Conservation (phyloP, 805 yeast species). For the Candida broadrunensis region DNA sequence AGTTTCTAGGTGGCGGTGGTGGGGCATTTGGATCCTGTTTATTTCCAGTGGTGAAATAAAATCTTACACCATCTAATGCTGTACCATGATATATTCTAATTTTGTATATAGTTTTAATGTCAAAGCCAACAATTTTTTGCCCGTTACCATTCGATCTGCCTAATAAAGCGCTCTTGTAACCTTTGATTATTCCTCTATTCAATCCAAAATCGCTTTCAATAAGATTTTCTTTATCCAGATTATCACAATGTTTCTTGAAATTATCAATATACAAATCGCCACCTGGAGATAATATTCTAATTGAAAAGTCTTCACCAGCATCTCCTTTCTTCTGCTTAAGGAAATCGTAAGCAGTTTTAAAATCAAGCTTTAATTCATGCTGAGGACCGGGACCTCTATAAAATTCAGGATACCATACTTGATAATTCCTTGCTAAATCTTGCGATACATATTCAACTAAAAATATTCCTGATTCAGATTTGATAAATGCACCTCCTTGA, state of each 20-base stretch:
- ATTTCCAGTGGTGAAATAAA: conserved; percentile 25
- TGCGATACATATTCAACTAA: conserved; percentile 68
- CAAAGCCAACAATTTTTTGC: conserved; percentile 25
- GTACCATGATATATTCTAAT: conserved; percentile 70
- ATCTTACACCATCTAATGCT: conserved; percentile 79
- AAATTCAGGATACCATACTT: conserved; percentile 57
- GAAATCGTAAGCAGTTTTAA: conserved; percentile 33
- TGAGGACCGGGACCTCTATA: conserved; percentile 64
- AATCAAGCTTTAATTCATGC: conserved; percentile 45
- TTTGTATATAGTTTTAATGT: conserved; percentile 38
- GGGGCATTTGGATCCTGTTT: conserved; percentile 6
- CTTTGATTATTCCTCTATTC: conserved; percentile 36
- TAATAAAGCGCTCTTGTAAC: conserved; percentile 34
- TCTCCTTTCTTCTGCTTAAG: conserved; percentile 23
- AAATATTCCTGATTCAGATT: conserved; percentile 66
- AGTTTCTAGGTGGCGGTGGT: conserved; percentile 51
- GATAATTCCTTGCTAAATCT: conserved; percentile 50
- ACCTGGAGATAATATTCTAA: conserved; percentile 59
- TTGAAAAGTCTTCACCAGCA: conserved; percentile 33
- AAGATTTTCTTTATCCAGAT: conserved; percentile 5
- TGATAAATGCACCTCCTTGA: conserved; percentile 30
- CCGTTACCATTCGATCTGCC: conserved; percentile 25
- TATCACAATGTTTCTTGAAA: conserved; percentile 31
- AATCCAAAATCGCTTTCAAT: conserved; percentile 40
- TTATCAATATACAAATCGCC: conserved; percentile 59